Evolutionary conservation across 2,329 filamentous ascomycete species (phyloP).

Genomic region (Trichoderma sp.): DNA sequence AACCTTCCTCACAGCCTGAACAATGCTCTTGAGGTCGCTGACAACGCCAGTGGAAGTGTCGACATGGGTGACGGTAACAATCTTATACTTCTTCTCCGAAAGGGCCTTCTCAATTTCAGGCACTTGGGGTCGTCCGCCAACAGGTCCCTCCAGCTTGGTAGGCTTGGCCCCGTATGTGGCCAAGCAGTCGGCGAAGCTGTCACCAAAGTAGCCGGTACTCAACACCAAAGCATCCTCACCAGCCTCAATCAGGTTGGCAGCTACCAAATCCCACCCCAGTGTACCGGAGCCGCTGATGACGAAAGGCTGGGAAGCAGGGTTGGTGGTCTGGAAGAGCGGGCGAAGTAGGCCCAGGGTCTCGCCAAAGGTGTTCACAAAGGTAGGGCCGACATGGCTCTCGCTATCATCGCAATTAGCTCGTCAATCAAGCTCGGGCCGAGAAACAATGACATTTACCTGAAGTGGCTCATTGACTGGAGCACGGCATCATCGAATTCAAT

Average conservation of each 20-base stretch:
- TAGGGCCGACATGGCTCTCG: slow-evolving; percentile 89
- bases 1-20: slow-evolving; percentile 79
- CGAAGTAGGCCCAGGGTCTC: slow-evolving; percentile 86
- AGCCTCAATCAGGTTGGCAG: slow-evolving; percentile 87
- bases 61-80: slow-evolving; percentile 92
- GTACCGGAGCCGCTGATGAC: slow-evolving; percentile 94
- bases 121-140: slow-evolving; percentile 84
- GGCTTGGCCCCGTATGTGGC: slow-evolving; percentile 87
- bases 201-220: slow-evolving; percentile 95
- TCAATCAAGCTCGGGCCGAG: slow-evolving; percentile 28
- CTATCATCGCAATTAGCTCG: slow-evolving; percentile 46
- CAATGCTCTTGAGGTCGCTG: slow-evolving; percentile 82
- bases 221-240: slow-evolving; percentile 91
- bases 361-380: slow-evolving; percentile 87
- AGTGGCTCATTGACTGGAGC: slow-evolving; percentile 91
- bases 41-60: slow-evolving; percentile 97
- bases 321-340: slow-evolving; percentile 89
- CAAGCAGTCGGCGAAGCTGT: slow-evolving; percentile 91
- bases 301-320: slow-evolving; percentile 83
- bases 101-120: slow-evolving; percentile 86
- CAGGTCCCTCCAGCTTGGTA: slow-evolving; percentile 84
- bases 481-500: slow-evolving; percentile 99
- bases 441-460: slow-evolving; percentile 59
- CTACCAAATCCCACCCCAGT: slow-evolving; percentile 93
- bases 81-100: slow-evolving; percentile 88